phyloP scores from a whole-genome alignment of 2,329 filamentous ascomycete genomes.

The Ceratocystis albifundus region DNA sequence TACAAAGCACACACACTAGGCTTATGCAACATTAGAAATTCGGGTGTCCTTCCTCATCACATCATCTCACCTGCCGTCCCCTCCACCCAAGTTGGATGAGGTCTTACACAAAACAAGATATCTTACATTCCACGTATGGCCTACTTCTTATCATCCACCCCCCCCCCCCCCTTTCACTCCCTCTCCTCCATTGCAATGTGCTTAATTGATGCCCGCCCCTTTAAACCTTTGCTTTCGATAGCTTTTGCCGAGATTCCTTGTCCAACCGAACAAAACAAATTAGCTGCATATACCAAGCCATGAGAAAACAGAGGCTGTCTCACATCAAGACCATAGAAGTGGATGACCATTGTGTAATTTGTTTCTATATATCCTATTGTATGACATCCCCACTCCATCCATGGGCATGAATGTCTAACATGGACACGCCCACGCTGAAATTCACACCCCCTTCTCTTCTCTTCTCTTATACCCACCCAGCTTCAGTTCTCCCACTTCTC shows the following conservation, averaged over 20 bases:
- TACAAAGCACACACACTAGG: background rate
- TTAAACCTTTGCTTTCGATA: too few species aligned
- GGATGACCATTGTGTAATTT: background rate
- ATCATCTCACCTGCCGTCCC: background rate
- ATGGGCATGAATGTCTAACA: background rate
- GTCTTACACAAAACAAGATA: too few species aligned
- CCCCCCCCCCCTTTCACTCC: background rate
- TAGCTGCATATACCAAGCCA: background rate
- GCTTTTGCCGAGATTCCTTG: background rate
- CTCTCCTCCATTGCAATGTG: background rate
- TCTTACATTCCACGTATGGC: too few species aligned
- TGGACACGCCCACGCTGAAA: background rate
- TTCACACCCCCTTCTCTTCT: conserved; percentile 3
- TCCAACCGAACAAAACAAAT: background rate
- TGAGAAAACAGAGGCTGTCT: background rate
- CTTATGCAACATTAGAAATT: background rate
- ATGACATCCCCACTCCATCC: background rate
- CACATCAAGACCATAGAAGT: background rate
- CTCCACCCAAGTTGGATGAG: background rate
- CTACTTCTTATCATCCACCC: background rate
- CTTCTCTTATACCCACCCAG: background rate
- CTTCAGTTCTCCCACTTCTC: background rate
- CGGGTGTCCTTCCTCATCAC: background rate
- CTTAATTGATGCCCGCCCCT: background rate
- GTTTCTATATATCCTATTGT: background rate